phyloP scores from a whole-genome alignment of 768 basidiomycete genomes.

The Suillus spraguei region DNA sequence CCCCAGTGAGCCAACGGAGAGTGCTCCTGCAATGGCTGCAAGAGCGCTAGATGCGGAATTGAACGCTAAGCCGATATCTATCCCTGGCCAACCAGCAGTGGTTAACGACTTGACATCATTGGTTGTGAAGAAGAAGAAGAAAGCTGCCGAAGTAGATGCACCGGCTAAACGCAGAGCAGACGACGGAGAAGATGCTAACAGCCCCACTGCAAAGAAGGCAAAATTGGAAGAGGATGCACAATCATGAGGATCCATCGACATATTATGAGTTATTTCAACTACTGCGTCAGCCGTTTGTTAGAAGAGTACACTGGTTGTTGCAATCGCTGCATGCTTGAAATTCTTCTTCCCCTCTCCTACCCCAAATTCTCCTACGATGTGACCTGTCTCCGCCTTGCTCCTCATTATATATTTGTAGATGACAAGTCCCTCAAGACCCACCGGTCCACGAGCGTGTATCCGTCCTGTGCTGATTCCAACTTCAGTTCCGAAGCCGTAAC shows the following conservation, averaged over 20 bases:
- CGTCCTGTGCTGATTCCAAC: slow-evolving; percentile 97
- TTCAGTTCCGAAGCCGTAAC: slow-evolving; percentile 97
- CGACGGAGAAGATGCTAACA: slow-evolving; percentile 42
- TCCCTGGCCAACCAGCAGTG: slow-evolving; percentile 37
- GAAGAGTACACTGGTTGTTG: slow-evolving; percentile 25
- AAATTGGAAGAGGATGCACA: slow-evolving; percentile 47
- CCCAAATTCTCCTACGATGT: slow-evolving; percentile 88
- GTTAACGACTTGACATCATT: slow-evolving; percentile 86
- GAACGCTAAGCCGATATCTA: slow-evolving; percentile 43
- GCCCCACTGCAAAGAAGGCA: slow-evolving; percentile 60
- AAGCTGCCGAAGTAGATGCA: slow-evolving; percentile 37
- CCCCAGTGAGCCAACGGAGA: slow-evolving; percentile 60
- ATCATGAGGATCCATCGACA: slow-evolving; percentile 19
- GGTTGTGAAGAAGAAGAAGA: slow-evolving; percentile 88
- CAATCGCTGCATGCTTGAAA: slow-evolving; percentile 62
- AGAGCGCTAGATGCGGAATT: slow-evolving; percentile 74
- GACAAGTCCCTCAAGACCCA: slow-evolving; percentile 90
- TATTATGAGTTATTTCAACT: slow-evolving; percentile 7
- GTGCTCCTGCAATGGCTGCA: slow-evolving; percentile 72
- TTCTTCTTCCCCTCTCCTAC: slow-evolving; percentile 64
- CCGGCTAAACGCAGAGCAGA: slow-evolving; percentile 74
- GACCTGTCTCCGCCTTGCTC: slow-evolving; percentile 74
- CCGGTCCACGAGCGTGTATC: slow-evolving; percentile 95
- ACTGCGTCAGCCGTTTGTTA: slow-evolving; percentile 14
- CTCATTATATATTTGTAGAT: slow-evolving; percentile 96